Conservation (phyloP, 1,284 basidiomycete species). For the Heterobasidion irregulare region DNA sequence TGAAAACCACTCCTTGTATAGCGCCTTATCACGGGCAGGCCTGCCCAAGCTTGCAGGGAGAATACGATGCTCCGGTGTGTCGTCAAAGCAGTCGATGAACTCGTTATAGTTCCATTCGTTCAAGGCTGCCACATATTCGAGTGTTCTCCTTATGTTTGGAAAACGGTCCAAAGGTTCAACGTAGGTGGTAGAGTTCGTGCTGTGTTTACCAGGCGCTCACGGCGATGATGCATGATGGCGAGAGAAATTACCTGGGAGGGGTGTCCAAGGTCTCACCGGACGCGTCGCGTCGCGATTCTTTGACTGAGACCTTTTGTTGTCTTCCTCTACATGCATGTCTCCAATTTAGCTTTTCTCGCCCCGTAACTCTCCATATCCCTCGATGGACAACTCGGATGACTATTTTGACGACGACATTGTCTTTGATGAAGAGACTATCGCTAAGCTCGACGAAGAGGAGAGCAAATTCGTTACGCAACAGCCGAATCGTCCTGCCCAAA, state of each 20-base stretch:
- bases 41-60: background rate
- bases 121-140: background rate
- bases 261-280: too few species aligned
- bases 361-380: background rate
- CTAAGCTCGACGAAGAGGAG: slow-evolving; percentile 53
- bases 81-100: background rate
- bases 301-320: too few species aligned
- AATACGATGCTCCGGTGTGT: background rate
- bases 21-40: background rate
- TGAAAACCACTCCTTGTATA: background rate
- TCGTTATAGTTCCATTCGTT: background rate
- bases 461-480: slow-evolving; percentile 32
- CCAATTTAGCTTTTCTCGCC: too few species aligned
- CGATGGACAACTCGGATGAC: slow-evolving; percentile 59
- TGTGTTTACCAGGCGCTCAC: background rate
- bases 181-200: background rate
- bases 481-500: slow-evolving; percentile 6
- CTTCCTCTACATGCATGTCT: too few species aligned
- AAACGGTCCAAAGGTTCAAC: background rate
- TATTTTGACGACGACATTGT: slow-evolving; percentile 55
- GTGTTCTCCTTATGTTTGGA: background rate
- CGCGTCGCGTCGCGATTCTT: too few species aligned
- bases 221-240: too few species aligned
- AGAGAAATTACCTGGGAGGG: too few species aligned
- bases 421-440: slow-evolving; percentile 55